Evolutionary conservation across 108 stramenopile genomes (phyloP).

Genomic region (Stephanodiscus triporus): DNA sequence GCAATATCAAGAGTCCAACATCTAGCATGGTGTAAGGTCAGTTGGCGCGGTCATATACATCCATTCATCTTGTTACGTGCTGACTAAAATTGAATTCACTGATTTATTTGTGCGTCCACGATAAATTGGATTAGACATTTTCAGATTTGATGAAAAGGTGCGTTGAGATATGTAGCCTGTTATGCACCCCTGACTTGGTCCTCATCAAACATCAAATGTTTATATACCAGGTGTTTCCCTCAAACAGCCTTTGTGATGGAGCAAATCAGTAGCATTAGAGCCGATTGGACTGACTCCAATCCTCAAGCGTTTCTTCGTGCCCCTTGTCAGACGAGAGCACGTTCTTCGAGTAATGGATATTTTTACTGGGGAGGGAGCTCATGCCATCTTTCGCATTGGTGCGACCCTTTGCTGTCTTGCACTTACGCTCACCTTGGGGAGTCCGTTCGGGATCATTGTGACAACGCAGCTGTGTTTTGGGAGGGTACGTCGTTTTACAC

Average conservation of each 20-base stretch:
- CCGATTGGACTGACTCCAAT: constrained; percentile 46
- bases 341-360: constrained; percentile 51
- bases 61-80: background rate
- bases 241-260: constrained; percentile 47
- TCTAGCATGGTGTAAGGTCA: constrained; percentile 55
- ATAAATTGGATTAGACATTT: no score
- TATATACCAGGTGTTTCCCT: constrained; percentile 35
- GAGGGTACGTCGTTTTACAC: constrained; percentile 42
- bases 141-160: constrained; percentile 61
- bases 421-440: constrained; percentile 49
- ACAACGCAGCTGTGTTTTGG: constrained; percentile 48
- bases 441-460: constrained; percentile 34
- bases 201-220: background rate
- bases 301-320: constrained; percentile 41
- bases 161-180: background rate
- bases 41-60: background rate
- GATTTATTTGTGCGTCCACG: no score
- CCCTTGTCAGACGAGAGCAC: constrained; percentile 44
- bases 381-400: constrained; percentile 49
- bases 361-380: constrained; percentile 45
- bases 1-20: constrained; percentile 65
- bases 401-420: constrained; percentile 48
- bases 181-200: background rate
- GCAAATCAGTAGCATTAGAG: constrained; percentile 49
- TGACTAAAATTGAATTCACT: background rate